Percentiles rank a stretch among this genome's conserved stretches.
Evolutionary conservation across 768 basidiomycete genomes (phyloP).

Genomic region (Lactifluus echinatus): DNA sequence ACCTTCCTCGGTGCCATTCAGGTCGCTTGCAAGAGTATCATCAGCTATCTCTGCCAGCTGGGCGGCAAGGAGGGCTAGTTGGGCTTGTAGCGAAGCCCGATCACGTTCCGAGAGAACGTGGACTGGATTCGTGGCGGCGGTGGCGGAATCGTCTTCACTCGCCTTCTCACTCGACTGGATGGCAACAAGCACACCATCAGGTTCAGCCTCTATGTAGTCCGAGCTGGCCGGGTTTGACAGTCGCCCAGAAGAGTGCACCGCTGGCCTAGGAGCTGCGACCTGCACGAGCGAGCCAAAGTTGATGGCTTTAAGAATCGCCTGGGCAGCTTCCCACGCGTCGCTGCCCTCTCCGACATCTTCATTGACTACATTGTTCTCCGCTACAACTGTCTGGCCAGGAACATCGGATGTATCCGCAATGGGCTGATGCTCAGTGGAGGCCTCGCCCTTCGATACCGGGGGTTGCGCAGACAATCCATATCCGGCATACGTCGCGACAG

Average conservation of each 20-base stretch:
- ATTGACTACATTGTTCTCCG: slow-evolving; percentile 12
- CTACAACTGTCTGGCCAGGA: background rate
- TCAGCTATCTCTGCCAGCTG: slow-evolving; percentile 63
- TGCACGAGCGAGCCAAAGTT: slow-evolving; percentile 54
- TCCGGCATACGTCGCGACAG: slow-evolving; percentile 25
- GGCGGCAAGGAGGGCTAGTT: slow-evolving; percentile 61
- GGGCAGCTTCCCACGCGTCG: slow-evolving; percentile 70
- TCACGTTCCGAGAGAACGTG: slow-evolving; percentile 33
- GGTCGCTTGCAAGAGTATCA: slow-evolving; percentile 18
- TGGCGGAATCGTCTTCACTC: slow-evolving; percentile 5
- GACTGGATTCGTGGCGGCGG: slow-evolving; percentile 12
- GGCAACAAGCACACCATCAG: background rate
- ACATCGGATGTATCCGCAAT: background rate
- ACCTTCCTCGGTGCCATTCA: slow-evolving; percentile 13
- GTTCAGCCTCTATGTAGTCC: background rate
- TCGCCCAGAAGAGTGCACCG: slow-evolving; percentile 11
- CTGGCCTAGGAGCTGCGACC: slow-evolving; percentile 24
- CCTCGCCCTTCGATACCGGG: slow-evolving; percentile 4
- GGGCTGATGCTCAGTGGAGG: background rate
- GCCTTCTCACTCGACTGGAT: background rate
- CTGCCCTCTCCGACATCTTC: slow-evolving; percentile 36
- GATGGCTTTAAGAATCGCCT: slow-evolving; percentile 69
- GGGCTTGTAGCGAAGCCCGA: slow-evolving; percentile 64
- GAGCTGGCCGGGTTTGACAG: background rate
- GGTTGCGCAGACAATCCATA: slow-evolving; percentile 22